Evolutionary conservation across 371 early-diverging fungal genomes (phyloP), one percentile per base, ranked within the genome.

Genomic region (Apophysomyces sp.): DNA sequence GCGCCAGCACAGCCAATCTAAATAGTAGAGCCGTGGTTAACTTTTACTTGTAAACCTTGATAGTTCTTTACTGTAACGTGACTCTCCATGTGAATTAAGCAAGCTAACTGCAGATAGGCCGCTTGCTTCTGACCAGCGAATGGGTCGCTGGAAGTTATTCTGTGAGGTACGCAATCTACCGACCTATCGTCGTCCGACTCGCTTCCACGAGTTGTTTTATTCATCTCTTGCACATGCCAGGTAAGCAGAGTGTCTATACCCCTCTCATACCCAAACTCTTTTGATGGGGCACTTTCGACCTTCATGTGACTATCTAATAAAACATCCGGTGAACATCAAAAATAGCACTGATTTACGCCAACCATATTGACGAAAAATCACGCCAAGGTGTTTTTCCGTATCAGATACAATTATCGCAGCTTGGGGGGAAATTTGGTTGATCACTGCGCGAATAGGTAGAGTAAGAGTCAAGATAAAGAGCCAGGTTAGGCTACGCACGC

Each of bases 1-100:
- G 86, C 86, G 3, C 91, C 91, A 21, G 85, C 83, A 64, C 84
- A 84, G 6, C 88, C 83, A 58, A 89, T 72, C 90, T 89, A 57
- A 26, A 27, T n/a, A 32, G 4, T 32, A 24, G 30, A 6, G 39
- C 28, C n/a, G 7, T 34, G 3, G 29, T 13, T 52, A 30, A 3
- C 13, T 18, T 57, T 37, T 12, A 9, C n/a, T 11, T n/a, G 26
- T 28, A 44, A 31, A 4, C 9, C 15, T 44, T 27, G 41, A 40
- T 3, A 11, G 21, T 24, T 3, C 51, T 36, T 65, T 56, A 73
- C 74, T 32, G 52, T 37, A 82, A 80, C 2, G 24, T 55, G 21
- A 54, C 78, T 82, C 11, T 82, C 76, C 29, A 88, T 58, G 12
- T 83, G 70, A 34, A 87, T 70, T 4, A 82, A 30, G 15, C 86